These are phyloP conservation scores for Lodderomyces pseudojiufengensis DNA, from an alignment of 1,139 yeast species.

Conservation along the genomic window DNA sequence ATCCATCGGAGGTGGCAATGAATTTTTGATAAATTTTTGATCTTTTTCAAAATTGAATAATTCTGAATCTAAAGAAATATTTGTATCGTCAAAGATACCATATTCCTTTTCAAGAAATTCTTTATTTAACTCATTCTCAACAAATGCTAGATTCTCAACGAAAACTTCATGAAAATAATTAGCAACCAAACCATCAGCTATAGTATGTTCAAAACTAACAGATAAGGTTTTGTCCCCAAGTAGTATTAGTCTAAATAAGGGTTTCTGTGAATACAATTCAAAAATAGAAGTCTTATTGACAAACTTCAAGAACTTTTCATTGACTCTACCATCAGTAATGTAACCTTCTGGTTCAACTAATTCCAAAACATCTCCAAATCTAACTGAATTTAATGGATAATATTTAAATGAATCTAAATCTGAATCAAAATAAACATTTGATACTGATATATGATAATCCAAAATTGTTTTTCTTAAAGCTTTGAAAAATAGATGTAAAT, in stretches of 20 bases:
- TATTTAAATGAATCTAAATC: slow-evolving; percentile 16
- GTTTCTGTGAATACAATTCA: slow-evolving; percentile 22
- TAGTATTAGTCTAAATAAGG: slow-evolving; percentile 31
- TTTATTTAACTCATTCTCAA: slow-evolving; percentile 9
- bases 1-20: slow-evolving; percentile 37
- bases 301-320: slow-evolving; percentile 27
- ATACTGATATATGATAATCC: slow-evolving; percentile 33
- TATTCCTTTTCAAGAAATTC: slow-evolving; percentile 12
- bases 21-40: slow-evolving; percentile 18
- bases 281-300: slow-evolving; percentile 21
- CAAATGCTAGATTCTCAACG: slow-evolving; percentile 24
- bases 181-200: slow-evolving; percentile 43
- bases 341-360: slow-evolving; percentile 13
- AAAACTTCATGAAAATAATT: slow-evolving; percentile 36
- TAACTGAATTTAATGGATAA: slow-evolving; percentile 22
- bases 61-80: slow-evolving; percentile 6
- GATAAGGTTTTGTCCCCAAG: slow-evolving; percentile 24
- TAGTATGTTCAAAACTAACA: slow-evolving; percentile 37
- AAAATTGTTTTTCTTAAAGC: slow-evolving; percentile 32
- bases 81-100: slow-evolving; percentile 12
- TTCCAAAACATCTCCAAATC: slow-evolving; percentile 25
- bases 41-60: slow-evolving; percentile 23
- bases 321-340: slow-evolving; percentile 19
- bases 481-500: slow-evolving; percentile 17
- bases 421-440: slow-evolving; percentile 24